Evolutionary conservation across 768 basidiomycete genomes (phyloP), one percentile per base, ranked within the genome.

Genomic region (Boletus pseudopeckii): DNA sequence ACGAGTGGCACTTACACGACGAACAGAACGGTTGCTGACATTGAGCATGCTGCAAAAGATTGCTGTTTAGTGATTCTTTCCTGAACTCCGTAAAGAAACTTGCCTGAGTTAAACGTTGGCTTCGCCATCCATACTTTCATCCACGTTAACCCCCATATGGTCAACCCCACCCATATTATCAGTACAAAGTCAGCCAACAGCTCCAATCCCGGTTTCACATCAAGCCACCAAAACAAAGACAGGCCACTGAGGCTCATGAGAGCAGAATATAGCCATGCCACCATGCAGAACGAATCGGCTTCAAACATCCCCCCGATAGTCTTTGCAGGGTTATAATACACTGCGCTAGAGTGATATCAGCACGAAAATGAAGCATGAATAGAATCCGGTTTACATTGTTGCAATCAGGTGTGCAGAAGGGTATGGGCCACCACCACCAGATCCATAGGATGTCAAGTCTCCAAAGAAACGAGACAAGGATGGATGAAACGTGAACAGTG

Each of bases 241-340:
- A 95, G 88, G 33, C 89, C 88, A 8, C 82, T 73, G 13, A 93
- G 72, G 52, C 85, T 91, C 32, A 94, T 80, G 53, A 87, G 71
- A 0, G 87, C 78, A 4, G 93, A 80, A 58, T 88, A 89, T 0
- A 86, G 45, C 40, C 91, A 74, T 1, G 86, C 84, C 61, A 83
- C 72, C 33, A 88, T 60, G 64, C 90, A 97, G 69, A 81, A 94
- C 7, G 88, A 72, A 61, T 92, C 85, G 10, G 95, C 92, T 66
- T 98, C 92, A 39, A 96, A 69, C 94, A 98, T 98, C 0, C 80
- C 88, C 5, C 96, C 97, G 5, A 89, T 74, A 0, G 92, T 94
- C 64, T 96, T 94, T 26, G 94, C 94, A 5, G 96, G 96, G 61
- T 95, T 92, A 69, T 84, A 98, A 70, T 98, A 94, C 0, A 91